Evolutionary conservation across 257 asterid species (phyloP).

Genomic region (Forsythia suspensa): DNA sequence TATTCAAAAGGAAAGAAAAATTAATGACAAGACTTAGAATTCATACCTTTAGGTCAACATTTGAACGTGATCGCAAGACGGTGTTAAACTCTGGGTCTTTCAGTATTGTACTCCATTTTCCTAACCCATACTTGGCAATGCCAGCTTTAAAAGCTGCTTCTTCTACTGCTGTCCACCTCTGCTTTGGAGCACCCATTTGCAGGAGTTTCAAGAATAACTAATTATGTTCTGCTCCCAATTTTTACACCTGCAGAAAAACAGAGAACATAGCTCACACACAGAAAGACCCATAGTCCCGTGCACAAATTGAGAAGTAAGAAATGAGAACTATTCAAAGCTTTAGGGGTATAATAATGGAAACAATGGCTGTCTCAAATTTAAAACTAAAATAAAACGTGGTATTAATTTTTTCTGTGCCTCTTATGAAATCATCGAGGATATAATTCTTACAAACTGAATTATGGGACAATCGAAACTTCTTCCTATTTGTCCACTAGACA

Average conservation of each 20-base stretch:
- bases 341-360: not conserved
- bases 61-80: slow-evolving; percentile 79
- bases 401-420: not conserved
- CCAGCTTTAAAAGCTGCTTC: slow-evolving; percentile 99
- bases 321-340: not conserved
- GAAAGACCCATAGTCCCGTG: not conserved
- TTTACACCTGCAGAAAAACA: slow-evolving; percentile 12
- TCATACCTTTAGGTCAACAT: slow-evolving; percentile 92
- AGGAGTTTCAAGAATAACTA: slow-evolving; percentile 18
- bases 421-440: not conserved
- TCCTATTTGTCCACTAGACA: not conserved
- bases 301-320: not conserved
- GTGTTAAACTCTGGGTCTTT: slow-evolving; percentile 82
- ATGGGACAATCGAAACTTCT: not conserved
- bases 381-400: not conserved
- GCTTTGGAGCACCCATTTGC: slow-evolving; percentile 97
- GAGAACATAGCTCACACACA: not conserved
- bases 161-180: slow-evolving; percentile 89
- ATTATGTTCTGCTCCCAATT: not conserved
- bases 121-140: slow-evolving; percentile 75
- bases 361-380: not conserved
- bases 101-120: slow-evolving; percentile 97
- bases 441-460: not conserved
- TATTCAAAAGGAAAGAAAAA: not conserved
- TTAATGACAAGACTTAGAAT: no score